Base-by-base conservation (phyloP, 2,329 filamentous ascomycete genomes). In the Amesomyces nigricolor region DNA sequence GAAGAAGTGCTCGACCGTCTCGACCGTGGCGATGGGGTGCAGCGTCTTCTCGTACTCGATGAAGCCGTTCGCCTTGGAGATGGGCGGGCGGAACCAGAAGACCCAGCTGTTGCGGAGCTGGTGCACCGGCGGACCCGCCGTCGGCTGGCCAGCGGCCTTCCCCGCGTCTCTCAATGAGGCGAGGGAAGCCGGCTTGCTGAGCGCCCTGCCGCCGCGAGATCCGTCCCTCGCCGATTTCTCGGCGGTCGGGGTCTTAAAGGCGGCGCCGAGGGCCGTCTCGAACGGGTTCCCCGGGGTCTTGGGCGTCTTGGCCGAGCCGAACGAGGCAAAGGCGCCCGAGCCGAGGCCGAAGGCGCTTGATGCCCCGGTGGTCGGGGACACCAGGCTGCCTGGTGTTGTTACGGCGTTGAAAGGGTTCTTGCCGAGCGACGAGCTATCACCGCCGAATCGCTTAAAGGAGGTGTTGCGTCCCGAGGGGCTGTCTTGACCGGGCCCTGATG, bases 31-130 rank as follows among this genome's bases (percentile, higher is more conserved):
- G 67, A 97, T 84, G 39, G 91, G 83, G 66, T 94, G 88, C 59
- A 95, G 85, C 6, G 92, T 97, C 73, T 97, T 96, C 72, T 99
- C 94, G 71, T 99, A 99, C 72, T 97, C 92, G 65, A 86, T 81
- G 67, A 79, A 86, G 40, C 83, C 83, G 67, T 94, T 92, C 62
- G 92, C 94, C 75, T 99, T 99, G 63, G 90, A 91, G 65, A 95
- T 96, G 48, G 94, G 94, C 39, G 94, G 94, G 57, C 94, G 84
- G 73, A 95, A 99, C 91, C 94, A 97, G 70, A 97, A 90, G 35
- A 95, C 86, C 94, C 94, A 99, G 61, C 85, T 86, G 71, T 90
- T 86, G 73, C 88, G 91, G 65, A 97, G 78, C 58, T 81, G 79
- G 68, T 87, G 83, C 13, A 67, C 66, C 35, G 68, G 66, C 43